These are phyloP conservation scores for Podospora bellae-mahoneyi DNA, from an alignment of 495 filamentous ascomycete species.

Conservation along the genomic window DNA sequence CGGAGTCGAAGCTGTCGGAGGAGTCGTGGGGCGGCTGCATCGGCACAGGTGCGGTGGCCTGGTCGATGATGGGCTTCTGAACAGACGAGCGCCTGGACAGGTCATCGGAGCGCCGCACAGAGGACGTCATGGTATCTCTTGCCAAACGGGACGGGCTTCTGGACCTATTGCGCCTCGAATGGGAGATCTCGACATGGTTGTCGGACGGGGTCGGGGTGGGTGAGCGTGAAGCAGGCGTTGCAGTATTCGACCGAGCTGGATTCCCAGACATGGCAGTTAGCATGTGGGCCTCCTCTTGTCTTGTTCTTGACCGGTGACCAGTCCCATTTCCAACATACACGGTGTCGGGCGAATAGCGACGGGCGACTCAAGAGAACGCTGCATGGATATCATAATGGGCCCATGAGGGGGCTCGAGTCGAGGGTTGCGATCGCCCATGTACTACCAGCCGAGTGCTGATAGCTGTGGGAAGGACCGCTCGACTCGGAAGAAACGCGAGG, in stretches of 20 bases:
- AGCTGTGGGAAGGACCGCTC: slow-evolving; percentile 17
- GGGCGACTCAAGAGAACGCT: slow-evolving; percentile 52
- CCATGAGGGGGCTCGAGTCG: slow-evolving; percentile 34
- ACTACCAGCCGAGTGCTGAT: slow-evolving; percentile 24
- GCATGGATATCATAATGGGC: slow-evolving; percentile 54
- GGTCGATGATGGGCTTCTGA: slow-evolving; percentile 48
- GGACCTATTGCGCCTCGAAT: slow-evolving; percentile 40
- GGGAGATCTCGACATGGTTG: slow-evolving; percentile 42
- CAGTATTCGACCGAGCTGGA: slow-evolving; percentile 33
- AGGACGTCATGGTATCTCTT: slow-evolving; percentile 35
- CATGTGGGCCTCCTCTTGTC: slow-evolving; percentile 23
- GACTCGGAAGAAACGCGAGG: background rate
- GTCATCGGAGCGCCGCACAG: slow-evolving; percentile 37
- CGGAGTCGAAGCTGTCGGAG: slow-evolving; percentile 27
- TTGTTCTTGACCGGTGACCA: background rate
- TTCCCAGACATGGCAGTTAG: slow-evolving; percentile 31
- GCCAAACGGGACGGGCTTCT: slow-evolving; percentile 41
- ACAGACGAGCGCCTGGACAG: slow-evolving; percentile 35
- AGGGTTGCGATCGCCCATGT: slow-evolving; percentile 31
- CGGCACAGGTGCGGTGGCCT: slow-evolving; percentile 31
- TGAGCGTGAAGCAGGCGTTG: slow-evolving; percentile 38
- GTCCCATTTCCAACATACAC: slow-evolving; percentile 43
- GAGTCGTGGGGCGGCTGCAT: slow-evolving; percentile 26
- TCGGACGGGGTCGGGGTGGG: slow-evolving; percentile 44
- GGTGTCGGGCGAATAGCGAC: slow-evolving; percentile 50